Percentiles rank a stretch among this genome's conserved stretches.
Conservation (phyloP, 345 rosid species). For the Chamaenerion angustifolium region DNA sequence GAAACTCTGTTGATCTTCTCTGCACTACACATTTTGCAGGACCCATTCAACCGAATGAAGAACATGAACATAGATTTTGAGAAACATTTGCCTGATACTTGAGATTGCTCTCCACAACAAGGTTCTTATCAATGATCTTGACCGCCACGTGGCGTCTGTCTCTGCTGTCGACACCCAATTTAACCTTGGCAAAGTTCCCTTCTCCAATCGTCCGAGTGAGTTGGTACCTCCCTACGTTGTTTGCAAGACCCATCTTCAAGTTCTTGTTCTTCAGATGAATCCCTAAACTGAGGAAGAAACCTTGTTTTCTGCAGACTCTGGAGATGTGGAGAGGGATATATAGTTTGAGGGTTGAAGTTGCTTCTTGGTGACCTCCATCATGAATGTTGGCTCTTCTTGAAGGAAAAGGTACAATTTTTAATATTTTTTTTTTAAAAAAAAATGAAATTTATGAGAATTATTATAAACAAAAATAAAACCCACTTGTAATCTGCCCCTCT, state of each 20-base stretch:
- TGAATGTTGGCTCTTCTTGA: too few species aligned
- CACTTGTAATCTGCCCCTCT: too few species aligned
- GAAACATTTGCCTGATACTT: slow-evolving; percentile 42
- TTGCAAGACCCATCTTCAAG: slow-evolving; percentile 30
- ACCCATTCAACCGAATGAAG: not conserved
- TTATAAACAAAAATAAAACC: too few species aligned
- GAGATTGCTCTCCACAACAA: slow-evolving; percentile 51
- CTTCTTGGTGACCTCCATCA: too few species aligned
- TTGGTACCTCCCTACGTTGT: slow-evolving; percentile 56
- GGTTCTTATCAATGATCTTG: slow-evolving; percentile 63
- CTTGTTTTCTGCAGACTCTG: too few species aligned
- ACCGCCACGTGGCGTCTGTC: slow-evolving; percentile 46
- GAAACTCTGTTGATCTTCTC: not conserved
- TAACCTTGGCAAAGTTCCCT: slow-evolving; percentile 86
- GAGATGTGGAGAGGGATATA: too few species aligned
- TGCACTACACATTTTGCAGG: not conserved
- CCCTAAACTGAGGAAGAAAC: too few species aligned
- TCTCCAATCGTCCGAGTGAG: slow-evolving; percentile 69
- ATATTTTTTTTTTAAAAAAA: too few species aligned
- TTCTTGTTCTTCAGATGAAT: too few species aligned
- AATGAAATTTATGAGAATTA: too few species aligned
- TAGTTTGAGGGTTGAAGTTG: too few species aligned
- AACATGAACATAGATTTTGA: not conserved
- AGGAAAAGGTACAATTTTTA: too few species aligned
- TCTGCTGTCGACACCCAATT: slow-evolving; percentile 54